Percentiles rank a stretch among this genome's conserved stretches.
Evolutionary conservation across 805 yeast genomes (phyloP).

Genomic region (Hagleromyces aurorensis): DNA sequence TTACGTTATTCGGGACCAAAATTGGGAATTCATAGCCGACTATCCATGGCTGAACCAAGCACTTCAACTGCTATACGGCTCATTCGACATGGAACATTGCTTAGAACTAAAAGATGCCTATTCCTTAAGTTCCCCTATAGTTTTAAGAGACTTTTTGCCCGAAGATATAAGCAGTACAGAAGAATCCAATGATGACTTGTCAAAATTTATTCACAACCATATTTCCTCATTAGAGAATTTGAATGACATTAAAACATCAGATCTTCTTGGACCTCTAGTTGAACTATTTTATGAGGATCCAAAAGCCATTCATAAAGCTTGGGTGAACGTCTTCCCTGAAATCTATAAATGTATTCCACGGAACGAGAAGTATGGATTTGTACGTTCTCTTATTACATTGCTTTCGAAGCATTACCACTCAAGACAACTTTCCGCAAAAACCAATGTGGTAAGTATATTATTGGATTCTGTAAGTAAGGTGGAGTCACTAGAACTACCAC

Average conservation of each 20-base stretch:
- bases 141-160: conserved; percentile 13
- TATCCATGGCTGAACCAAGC: conserved; percentile 95
- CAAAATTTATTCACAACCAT: conserved; percentile 31
- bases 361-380: conserved; percentile 75
- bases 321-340: conserved; percentile 79
- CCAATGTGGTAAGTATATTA: conserved; percentile 79
- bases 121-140: conserved; percentile 39
- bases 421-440: conserved; percentile 79
- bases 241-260: conserved; percentile 42
- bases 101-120: conserved; percentile 44
- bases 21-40: conserved; percentile 93
- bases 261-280: conserved; percentile 60
- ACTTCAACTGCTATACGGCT: conserved; percentile 72
- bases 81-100: conserved; percentile 48
- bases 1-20: conserved; percentile 89
- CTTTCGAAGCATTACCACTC: conserved; percentile 87
- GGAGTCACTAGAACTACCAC: conserved; percentile 74
- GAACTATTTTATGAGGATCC: conserved; percentile 79
- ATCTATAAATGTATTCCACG: conserved; percentile 67
- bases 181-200: conserved; percentile 21
- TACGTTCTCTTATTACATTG: conserved; percentile 69
- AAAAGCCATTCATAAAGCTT: conserved; percentile 68
- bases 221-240: conserved; percentile 20
- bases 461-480: conserved; percentile 77
- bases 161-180: conserved; percentile 7